Evolutionary conservation across 805 yeast genomes (phyloP).

Genomic region (Teunomyces panamensis): DNA sequence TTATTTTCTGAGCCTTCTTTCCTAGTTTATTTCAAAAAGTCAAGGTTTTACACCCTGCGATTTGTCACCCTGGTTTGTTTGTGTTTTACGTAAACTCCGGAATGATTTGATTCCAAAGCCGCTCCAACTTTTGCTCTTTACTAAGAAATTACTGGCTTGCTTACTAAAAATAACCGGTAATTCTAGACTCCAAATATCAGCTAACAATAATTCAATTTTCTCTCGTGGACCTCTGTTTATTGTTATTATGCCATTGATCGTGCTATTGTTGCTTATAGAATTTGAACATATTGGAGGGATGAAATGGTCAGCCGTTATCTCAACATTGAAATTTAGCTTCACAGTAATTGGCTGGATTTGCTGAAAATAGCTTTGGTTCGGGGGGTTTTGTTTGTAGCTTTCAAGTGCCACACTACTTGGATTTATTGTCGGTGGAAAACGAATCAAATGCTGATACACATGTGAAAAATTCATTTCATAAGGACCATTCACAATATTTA

Average conservation of each 20-base stretch:
- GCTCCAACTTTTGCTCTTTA: slow-evolving; percentile 6
- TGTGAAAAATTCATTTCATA: slow-evolving; percentile 16
- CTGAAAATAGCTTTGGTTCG: slow-evolving; percentile 5
- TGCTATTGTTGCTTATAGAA: not conserved
- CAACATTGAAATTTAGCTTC: slow-evolving; percentile 1
- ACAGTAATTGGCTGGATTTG: slow-evolving; percentile 1
- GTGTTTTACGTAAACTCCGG: slow-evolving; percentile 3
- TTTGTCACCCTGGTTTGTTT: not conserved
- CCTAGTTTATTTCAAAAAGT: not conserved
- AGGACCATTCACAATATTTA: slow-evolving; percentile 27
- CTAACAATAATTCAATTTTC: slow-evolving; percentile 22
- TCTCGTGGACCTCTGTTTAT: slow-evolving; percentile 12
- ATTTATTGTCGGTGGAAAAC: slow-evolving; percentile 13
- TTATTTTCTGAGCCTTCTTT: no score
- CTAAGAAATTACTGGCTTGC: slow-evolving; percentile 6
- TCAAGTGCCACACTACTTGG: slow-evolving; percentile 18
- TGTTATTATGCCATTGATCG: slow-evolving; percentile 1
- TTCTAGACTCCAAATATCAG: slow-evolving; percentile 30
- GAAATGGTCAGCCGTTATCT: not conserved
- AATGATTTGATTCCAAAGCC: slow-evolving; percentile 4
- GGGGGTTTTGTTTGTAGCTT: not conserved
- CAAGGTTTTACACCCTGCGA: not conserved
- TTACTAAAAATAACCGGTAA: slow-evolving; percentile 15
- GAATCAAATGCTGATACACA: slow-evolving; percentile 5
- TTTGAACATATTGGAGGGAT: not conserved